These are phyloP conservation scores for Saccharomycopsis olivae DNA, from an alignment of 805 yeast species.

Conservation along the genomic window DNA sequence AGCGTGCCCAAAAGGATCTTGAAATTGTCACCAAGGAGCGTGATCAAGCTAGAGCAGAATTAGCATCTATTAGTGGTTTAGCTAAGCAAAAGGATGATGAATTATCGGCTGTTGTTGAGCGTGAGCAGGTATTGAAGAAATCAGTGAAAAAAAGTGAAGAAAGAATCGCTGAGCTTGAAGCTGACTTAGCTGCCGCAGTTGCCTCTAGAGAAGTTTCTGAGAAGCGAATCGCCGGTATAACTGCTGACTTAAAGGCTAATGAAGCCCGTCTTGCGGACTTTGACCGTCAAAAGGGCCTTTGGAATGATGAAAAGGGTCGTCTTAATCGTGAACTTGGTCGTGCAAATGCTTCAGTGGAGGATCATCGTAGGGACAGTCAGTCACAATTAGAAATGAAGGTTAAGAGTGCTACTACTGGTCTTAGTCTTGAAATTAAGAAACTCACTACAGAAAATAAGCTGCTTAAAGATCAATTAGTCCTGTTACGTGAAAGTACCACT, in stretches of 20 bases:
- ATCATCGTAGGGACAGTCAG: conserved; percentile 5
- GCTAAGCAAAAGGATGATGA: conserved; percentile 28
- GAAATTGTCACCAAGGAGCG: no score
- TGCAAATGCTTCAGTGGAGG: conserved; percentile 16
- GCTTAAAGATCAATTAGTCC: conserved; percentile 23
- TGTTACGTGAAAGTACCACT: conserved; percentile 20
- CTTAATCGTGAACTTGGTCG: conserved; percentile 24
- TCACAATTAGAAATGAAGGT: conserved; percentile 16
- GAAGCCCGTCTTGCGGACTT: no score
- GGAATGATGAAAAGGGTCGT: conserved; percentile 23
- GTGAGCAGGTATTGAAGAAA: conserved; percentile 34
- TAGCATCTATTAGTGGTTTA: conserved; percentile 25
- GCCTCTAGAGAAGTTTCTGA: conserved; percentile 26
- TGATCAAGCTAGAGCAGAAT: no score
- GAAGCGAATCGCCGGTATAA: conserved; percentile 26
- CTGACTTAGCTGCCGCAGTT: no score
- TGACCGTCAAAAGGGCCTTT: conserved; percentile 25
- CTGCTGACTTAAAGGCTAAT: no score
- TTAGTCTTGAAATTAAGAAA: conserved; percentile 17
- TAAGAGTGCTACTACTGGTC: conserved; percentile 15
- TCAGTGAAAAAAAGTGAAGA: conserved; percentile 41
- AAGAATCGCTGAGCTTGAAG: conserved; percentile 41
- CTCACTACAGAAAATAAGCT: conserved; percentile 15
- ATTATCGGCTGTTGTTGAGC: conserved; percentile 32
- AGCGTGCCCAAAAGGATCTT: conserved; percentile 23